These are phyloP conservation scores for Rhizopus delemar DNA, from an alignment of 371 early-diverging fungal species.

Conservation along the genomic window DNA sequence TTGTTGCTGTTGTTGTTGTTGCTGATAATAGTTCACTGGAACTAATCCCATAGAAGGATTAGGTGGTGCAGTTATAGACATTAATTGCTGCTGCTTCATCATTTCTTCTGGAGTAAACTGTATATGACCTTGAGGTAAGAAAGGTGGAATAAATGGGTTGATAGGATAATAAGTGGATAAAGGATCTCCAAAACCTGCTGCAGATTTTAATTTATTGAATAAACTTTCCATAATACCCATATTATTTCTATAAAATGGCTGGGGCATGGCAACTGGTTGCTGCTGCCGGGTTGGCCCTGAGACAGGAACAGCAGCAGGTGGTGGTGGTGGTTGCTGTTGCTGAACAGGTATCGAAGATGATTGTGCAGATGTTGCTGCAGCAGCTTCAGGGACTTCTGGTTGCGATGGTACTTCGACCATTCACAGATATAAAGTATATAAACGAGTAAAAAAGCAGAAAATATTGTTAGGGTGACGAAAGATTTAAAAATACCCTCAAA, in stretches of 20 bases:
- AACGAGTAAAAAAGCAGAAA: neutral
- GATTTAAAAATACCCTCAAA: neutral
- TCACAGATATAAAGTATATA: neutral
- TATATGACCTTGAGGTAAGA: neutral
- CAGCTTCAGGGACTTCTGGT: neutral
- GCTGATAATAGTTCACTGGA: neutral
- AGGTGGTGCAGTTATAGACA: neutral
- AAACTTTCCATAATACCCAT: neutral
- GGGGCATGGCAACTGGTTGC: neutral
- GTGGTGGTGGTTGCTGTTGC: slow-evolving; percentile 3
- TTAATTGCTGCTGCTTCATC: neutral
- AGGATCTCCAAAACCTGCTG: slow-evolving; percentile 5
- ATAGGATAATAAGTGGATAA: slow-evolving; percentile 4
- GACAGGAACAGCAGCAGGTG: neutral
- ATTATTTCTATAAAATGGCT: slow-evolving; percentile 1
- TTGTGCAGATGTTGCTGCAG: neutral
- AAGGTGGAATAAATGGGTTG: neutral
- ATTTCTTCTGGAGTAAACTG: neutral
- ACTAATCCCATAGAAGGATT: neutral
- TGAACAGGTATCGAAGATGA: neutral
- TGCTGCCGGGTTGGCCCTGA: neutral
- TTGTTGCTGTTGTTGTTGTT: slow-evolving; percentile 6
- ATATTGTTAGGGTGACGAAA: neutral
- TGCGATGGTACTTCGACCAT: neutral
- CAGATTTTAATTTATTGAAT: slow-evolving; percentile 1